Conservation (phyloP, 805 yeast species). For the Candida sithepensis region DNA sequence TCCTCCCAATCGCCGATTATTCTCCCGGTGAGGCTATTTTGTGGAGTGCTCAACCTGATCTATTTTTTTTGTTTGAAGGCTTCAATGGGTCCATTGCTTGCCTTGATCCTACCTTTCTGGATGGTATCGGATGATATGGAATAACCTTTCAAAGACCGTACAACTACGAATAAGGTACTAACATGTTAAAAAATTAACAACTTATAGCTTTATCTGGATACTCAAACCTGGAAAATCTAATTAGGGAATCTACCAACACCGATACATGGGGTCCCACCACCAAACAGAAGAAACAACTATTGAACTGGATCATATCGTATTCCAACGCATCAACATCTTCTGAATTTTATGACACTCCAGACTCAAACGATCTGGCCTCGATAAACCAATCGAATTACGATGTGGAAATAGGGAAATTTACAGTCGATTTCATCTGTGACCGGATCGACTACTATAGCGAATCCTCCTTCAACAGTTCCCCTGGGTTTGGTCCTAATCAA, state of each 20-base stretch:
- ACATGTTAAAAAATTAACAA: too few species aligned
- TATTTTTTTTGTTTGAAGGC: too few species aligned
- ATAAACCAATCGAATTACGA: slow-evolving; percentile 4
- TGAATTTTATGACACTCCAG: slow-evolving; percentile 10
- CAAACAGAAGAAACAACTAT: slow-evolving; percentile 34
- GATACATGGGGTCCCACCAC: slow-evolving; percentile 53
- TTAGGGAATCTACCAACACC: slow-evolving; percentile 46
- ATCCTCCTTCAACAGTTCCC: slow-evolving; percentile 1
- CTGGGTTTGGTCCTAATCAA: not conserved
- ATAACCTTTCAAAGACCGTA: too few species aligned
- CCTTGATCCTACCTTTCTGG: too few species aligned
- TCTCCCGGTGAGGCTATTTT: too few species aligned
- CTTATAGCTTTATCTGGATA: slow-evolving; percentile 28
- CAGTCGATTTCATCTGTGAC: slow-evolving; percentile 17
- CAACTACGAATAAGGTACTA: slow-evolving; percentile 4
- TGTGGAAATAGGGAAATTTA: slow-evolving; percentile 17
- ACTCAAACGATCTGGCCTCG: not conserved
- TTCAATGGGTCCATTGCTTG: too few species aligned
- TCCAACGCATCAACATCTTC: slow-evolving; percentile 11
- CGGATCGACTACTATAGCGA: slow-evolving; percentile 8
- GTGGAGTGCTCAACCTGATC: too few species aligned
- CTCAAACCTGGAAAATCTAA: slow-evolving; percentile 27
- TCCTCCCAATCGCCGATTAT: too few species aligned
- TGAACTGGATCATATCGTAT: slow-evolving; percentile 18
- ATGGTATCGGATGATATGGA: too few species aligned